Conservation (phyloP, 2,329 filamentous ascomycete genomes). For the Penicillium glabrum region DNA sequence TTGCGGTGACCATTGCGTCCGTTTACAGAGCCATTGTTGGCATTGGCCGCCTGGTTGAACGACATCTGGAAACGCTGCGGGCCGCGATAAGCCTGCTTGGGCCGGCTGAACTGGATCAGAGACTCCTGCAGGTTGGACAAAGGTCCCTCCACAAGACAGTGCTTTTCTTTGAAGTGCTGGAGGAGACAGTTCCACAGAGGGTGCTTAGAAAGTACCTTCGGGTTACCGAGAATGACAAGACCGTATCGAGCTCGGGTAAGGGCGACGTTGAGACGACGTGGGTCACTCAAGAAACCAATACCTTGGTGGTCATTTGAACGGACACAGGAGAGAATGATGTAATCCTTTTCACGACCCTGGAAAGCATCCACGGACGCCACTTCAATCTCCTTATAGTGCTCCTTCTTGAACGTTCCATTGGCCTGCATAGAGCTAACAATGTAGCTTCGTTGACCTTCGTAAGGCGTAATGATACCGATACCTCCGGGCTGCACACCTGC, state of each 20-base stretch:
- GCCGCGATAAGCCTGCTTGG: constrained; percentile 86
- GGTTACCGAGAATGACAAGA: constrained; percentile 93
- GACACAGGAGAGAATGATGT: constrained; percentile 96
- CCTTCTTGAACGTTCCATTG: constrained; percentile 95
- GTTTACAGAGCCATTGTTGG: constrained; percentile 55
- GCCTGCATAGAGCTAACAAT: constrained; percentile 99
- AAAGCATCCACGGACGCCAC: constrained; percentile 98
- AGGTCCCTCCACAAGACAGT: constrained; percentile 93
- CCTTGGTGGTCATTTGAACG: constrained; percentile 98
- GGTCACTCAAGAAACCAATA: constrained; percentile 97
- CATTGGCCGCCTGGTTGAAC: constrained; percentile 65
- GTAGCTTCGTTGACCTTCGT: constrained; percentile 97
- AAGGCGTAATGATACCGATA: constrained; percentile 97
- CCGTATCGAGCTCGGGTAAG: constrained; percentile 96
- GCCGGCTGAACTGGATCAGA: constrained; percentile 88
- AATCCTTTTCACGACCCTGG: constrained; percentile 98
- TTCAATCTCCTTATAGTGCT: constrained; percentile 97
- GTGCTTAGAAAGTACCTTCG: constrained; percentile 96
- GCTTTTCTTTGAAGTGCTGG: constrained; percentile 93
- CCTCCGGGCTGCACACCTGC: constrained; percentile 90
- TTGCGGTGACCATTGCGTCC: constrained; percentile 51
- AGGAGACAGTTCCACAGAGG: constrained; percentile 96
- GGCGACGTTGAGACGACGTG: constrained; percentile 93
- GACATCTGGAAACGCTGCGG: constrained; percentile 85
- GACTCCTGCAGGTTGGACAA: constrained; percentile 95